Evolutionary conservation across 116 monocot species (phyloP).

Genomic region (Posidonia oceanica): DNA sequence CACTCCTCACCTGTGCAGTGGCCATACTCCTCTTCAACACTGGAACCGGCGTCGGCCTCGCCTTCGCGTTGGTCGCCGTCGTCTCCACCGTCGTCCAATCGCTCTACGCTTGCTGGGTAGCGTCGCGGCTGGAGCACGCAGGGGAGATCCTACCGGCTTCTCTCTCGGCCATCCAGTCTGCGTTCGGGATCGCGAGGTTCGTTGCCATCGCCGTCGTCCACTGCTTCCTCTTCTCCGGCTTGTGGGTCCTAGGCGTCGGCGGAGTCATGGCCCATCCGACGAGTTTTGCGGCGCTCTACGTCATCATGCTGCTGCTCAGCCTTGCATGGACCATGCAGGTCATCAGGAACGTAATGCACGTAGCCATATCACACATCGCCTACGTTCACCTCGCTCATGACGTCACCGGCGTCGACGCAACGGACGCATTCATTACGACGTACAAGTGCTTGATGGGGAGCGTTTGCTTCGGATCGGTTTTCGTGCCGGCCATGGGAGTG

Average conservation of each 20-base stretch:
- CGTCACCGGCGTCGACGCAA: background rate
- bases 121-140: conserved; percentile 25
- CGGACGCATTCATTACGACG: conserved; percentile 21
- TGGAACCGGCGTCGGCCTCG: conserved; percentile 21
- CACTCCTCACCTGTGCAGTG: conserved; percentile 21
- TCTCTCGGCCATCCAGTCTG: background rate
- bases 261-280: conserved; percentile 22
- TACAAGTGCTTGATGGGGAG: conserved; percentile 15
- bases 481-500: conserved; percentile 19
- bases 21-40: conserved; percentile 32
- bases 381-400: conserved; percentile 27
- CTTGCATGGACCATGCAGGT: conserved; percentile 37
- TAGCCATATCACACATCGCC: conserved; percentile 29
- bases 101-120: conserved; percentile 62
- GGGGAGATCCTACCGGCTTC: conserved; percentile 25
- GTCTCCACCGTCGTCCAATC: conserved; percentile 12
- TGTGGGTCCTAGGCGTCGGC: conserved; percentile 46
- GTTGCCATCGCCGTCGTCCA: conserved; percentile 15
- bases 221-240: conserved; percentile 20
- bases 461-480: conserved; percentile 37
- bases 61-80: conserved; percentile 15
- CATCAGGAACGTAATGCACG: conserved; percentile 30
- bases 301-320: conserved; percentile 40
- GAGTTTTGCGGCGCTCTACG: conserved; percentile 22
- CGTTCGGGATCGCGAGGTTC: background rate